phyloP scores from a whole-genome alignment of 2,329 filamentous ascomycete species.

The Fusarium euwallaceae region DNA sequence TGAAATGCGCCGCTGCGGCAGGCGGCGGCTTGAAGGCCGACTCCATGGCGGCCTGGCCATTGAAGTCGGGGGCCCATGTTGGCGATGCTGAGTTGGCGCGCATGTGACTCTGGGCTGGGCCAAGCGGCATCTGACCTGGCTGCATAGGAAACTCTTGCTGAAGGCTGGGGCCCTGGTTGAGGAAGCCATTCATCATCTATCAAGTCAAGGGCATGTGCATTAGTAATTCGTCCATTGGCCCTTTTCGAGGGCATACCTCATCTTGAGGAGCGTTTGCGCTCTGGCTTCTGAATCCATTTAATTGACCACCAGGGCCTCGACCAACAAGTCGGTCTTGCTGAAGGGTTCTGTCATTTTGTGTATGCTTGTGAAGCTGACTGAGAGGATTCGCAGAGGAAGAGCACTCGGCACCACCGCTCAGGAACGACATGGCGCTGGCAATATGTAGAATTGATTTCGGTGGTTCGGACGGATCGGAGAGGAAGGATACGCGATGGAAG shows the following conservation, averaged over 20 bases:
- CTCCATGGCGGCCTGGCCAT: constrained; percentile 77
- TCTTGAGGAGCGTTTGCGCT: constrained; percentile 79
- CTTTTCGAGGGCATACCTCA: constrained; percentile 65
- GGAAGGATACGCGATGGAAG: neutral
- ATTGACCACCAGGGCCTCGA: constrained; percentile 75
- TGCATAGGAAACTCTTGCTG: constrained; percentile 68
- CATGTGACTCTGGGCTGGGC: constrained; percentile 65
- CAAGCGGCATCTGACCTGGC: constrained; percentile 62
- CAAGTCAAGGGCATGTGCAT: constrained; percentile 33
- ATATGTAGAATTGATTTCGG: constrained; percentile 15
- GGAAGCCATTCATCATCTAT: constrained; percentile 93
- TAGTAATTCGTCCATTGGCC: constrained; percentile 45
- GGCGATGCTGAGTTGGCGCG: constrained; percentile 67
- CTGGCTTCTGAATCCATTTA: constrained; percentile 83
- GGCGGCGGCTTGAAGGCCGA: constrained; percentile 73
- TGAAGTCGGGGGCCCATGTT: constrained; percentile 67
- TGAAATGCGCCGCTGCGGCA: constrained; percentile 73
- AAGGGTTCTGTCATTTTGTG: constrained; percentile 94
- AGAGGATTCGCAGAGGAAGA: constrained; percentile 96
- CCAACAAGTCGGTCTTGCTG: constrained; percentile 91
- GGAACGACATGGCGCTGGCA: constrained; percentile 82
- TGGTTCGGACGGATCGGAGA: constrained; percentile 18
- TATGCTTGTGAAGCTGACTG: constrained; percentile 97
- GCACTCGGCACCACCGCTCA: constrained; percentile 95
- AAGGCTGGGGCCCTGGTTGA: constrained; percentile 79